phyloP scores from a whole-genome alignment of 2,329 filamentous ascomycete genomes.

The Aspergillus oerlinghausenensis region DNA sequence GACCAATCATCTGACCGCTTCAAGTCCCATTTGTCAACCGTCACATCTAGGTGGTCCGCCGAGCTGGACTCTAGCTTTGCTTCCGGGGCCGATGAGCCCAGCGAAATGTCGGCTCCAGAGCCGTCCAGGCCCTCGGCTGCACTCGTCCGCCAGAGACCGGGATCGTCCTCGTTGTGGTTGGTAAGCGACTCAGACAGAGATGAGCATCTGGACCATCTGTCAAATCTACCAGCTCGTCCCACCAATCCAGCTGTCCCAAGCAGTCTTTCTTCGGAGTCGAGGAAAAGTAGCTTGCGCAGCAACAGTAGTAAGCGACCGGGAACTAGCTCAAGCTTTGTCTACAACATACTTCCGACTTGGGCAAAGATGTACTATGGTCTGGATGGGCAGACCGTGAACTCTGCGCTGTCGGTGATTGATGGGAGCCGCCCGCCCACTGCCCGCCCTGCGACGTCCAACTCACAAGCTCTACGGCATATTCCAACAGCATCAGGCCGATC shows the following conservation, averaged over 20 bases:
- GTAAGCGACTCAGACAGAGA: constrained; percentile 30
- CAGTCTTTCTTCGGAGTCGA: constrained; percentile 43
- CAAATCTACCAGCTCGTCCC: constrained; percentile 31
- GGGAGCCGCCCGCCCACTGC: constrained; percentile 25
- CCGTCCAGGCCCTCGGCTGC: constrained; percentile 21
- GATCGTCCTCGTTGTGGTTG: constrained; percentile 31
- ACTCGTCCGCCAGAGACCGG: constrained; percentile 18
- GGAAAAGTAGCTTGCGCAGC: constrained; percentile 34
- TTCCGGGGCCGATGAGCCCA: constrained; percentile 18
- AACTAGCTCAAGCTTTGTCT: constrained; percentile 43
- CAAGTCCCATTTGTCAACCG: constrained; percentile 42
- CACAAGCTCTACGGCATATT: constrained; percentile 27
- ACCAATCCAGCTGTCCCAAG: constrained; percentile 28
- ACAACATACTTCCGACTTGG: constrained; percentile 45
- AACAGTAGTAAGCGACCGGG: constrained; percentile 33
- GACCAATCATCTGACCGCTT: constrained; percentile 34
- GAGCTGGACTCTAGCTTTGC: constrained; percentile 26
- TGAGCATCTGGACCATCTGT: constrained; percentile 34
- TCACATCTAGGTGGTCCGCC: constrained; percentile 41
- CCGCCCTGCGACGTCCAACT: constrained; percentile 28
- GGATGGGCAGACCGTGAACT: constrained; percentile 52
- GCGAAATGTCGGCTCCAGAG: constrained; percentile 18
- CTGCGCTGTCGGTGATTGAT: constrained; percentile 39
- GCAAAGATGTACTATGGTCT: constrained; percentile 66
- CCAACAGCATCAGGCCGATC: constrained; percentile 28